Evolutionary conservation across 176 grass and related monocot genomes (phyloP).

Genomic region (Lolium perenne): DNA sequence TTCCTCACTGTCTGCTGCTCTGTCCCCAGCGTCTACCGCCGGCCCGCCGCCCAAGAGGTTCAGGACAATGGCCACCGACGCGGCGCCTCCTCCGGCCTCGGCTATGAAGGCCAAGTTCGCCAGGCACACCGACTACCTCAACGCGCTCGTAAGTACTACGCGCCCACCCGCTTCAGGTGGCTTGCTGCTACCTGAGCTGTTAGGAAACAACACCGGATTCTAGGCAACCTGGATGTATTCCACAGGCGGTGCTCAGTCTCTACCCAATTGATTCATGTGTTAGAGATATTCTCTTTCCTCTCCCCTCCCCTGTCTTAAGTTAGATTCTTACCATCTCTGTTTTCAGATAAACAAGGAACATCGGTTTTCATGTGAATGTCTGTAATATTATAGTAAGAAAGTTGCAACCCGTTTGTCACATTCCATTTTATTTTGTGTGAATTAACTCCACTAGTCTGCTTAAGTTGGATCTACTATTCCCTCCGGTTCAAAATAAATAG

Average conservation of each 20-base stretch:
- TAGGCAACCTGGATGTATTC: neutral
- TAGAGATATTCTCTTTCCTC: neutral
- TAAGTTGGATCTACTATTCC: neutral
- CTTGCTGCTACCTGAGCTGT: neutral
- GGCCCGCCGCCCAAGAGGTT: slow-evolving; percentile 47
- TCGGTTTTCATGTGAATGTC: neutral
- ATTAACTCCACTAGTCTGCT: too few relatives aligned
- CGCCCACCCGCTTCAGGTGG: neutral
- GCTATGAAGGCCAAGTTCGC: slow-evolving; percentile 58
- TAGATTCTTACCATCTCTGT: slow-evolving; percentile 23
- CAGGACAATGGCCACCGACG: slow-evolving; percentile 50
- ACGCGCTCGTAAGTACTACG: slow-evolving; percentile 42
- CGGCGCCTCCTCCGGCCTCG: neutral
- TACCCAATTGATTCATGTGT: neutral
- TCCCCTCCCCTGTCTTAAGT: neutral
- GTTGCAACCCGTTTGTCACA: neutral
- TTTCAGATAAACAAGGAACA: neutral
- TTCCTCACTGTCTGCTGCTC: slow-evolving; percentile 36
- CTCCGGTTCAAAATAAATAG: too few relatives aligned
- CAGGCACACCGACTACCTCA: slow-evolving; percentile 54
- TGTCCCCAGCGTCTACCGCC: slow-evolving; percentile 29
- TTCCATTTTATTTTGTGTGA: neutral
- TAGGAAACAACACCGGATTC: neutral
- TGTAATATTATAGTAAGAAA: neutral
- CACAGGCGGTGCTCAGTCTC: neutral